Evolutionary conservation across 306 rosid genomes (phyloP).

Genomic region (Gastrolobium villosum): DNA sequence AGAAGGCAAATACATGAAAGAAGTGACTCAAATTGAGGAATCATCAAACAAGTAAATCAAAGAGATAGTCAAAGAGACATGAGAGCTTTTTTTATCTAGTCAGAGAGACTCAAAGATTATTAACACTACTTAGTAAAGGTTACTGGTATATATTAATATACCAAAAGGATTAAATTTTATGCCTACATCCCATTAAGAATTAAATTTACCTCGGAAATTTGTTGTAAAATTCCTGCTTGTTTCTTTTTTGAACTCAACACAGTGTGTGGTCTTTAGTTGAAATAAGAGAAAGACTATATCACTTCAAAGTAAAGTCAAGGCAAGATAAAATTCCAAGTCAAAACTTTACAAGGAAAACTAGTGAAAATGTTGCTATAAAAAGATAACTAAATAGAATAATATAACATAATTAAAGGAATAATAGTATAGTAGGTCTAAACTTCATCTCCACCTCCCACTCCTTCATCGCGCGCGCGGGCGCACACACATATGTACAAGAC

Average conservation of each 20-base stretch:
- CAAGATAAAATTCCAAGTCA: conserved; percentile 28
- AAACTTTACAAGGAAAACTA: conserved; percentile 20
- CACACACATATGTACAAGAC: neutral
- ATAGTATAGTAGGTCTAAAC: conserved; percentile 28
- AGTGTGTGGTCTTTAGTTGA: conserved; percentile 71
- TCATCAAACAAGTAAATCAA: conserved; percentile 6
- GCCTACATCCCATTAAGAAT: conserved; percentile 32
- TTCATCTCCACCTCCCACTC: neutral
- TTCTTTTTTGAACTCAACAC: conserved; percentile 58
- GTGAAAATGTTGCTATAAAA: neutral
- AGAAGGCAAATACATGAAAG: conserved; percentile 1
- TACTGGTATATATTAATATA: neutral
- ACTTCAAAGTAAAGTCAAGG: conserved; percentile 24
- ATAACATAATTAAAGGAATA: conserved; percentile 32
- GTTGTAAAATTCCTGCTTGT: conserved; percentile 64
- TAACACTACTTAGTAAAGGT: neutral
- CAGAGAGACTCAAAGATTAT: no score
- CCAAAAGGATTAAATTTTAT: conserved; percentile 29
- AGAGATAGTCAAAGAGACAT: conserved; percentile 1
- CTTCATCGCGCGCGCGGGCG: no score
- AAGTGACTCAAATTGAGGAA: conserved; percentile 19
- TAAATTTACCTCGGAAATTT: conserved; percentile 64
- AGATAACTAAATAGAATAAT: conserved; percentile 19
- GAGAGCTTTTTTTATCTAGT: no score
- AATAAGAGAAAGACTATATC: conserved; percentile 43